Conservation (phyloP, 345 rosid species). For the Lumnitzera littorea region DNA sequence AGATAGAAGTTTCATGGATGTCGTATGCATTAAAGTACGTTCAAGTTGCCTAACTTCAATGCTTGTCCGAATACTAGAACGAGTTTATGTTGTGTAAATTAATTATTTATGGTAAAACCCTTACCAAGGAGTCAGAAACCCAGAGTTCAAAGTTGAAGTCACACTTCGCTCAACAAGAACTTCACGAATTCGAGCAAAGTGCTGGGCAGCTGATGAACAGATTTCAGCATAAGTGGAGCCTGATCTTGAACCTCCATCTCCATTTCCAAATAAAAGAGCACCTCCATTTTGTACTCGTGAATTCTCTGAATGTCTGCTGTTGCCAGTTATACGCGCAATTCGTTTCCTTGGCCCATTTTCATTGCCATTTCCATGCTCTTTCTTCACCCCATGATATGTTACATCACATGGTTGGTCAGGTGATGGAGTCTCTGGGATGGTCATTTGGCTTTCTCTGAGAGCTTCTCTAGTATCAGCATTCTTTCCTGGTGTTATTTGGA, state of each 20-base stretch:
- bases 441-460: conserved; percentile 60
- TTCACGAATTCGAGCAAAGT: conserved; percentile 87
- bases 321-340: conserved; percentile 53
- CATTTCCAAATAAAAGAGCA: conserved; percentile 48
- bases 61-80: no score
- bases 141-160: conserved; percentile 82
- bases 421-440: conserved; percentile 97
- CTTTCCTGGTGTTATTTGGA: conserved; percentile 84
- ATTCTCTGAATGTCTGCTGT: conserved; percentile 41
- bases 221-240: conserved; percentile 75
- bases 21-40: no score
- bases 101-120: conserved; percentile 6
- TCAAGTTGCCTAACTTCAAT: no score
- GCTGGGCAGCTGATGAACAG: conserved; percentile 84
- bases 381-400: conserved; percentile 42
- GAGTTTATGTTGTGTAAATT: not conserved
- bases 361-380: conserved; percentile 58
- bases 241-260: conserved; percentile 43
- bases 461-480: conserved; percentile 40
- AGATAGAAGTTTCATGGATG: no score
- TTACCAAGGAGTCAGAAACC: conserved; percentile 94
- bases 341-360: conserved; percentile 79
- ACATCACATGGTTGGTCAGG: conserved; percentile 85
- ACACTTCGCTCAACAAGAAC: conserved; percentile 89
- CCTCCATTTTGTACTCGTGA: conserved; percentile 56